Conservation (phyloP, 768 basidiomycete species). For the Tephrocybe sp. region DNA sequence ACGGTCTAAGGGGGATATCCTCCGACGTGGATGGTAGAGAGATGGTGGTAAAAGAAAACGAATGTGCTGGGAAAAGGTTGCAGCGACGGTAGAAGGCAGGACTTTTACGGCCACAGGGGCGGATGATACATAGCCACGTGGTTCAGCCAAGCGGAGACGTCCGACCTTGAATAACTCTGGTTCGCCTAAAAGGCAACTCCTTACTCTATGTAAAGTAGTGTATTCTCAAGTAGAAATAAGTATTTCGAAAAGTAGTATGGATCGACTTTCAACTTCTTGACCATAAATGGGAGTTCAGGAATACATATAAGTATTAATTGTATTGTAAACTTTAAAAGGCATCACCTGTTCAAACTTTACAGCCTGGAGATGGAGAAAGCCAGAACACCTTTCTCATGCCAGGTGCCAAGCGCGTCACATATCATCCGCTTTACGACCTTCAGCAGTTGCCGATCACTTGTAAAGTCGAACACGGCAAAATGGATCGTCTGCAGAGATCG, state of each 20-base stretch:
- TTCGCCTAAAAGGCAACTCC: no score
- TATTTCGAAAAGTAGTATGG: no score
- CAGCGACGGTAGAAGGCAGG: not conserved
- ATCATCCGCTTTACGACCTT: conserved; percentile 12
- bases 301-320: not conserved
- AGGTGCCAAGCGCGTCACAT: conserved; percentile 6
- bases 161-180: no score
- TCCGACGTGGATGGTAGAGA: conserved; percentile 24
- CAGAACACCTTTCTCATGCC: conserved; percentile 7
- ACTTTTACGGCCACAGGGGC: not conserved
- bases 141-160: no score
- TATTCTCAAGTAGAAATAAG: no score
- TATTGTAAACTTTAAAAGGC: not conserved
- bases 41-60: conserved; percentile 5
- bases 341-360: not conserved
- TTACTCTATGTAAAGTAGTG: no score
- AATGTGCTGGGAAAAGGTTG: not conserved
- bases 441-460: conserved; percentile 17
- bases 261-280: no score
- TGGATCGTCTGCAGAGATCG: conserved; percentile 20
- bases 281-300: no score
- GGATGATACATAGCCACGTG: conserved; percentile 2
- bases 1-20: conserved; percentile 35
- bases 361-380: conserved; percentile 7
- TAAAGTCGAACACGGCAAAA: conserved; percentile 22